phyloP scores from a whole-genome alignment of 768 basidiomycete species.

The Sporobolomyces phaffii region DNA sequence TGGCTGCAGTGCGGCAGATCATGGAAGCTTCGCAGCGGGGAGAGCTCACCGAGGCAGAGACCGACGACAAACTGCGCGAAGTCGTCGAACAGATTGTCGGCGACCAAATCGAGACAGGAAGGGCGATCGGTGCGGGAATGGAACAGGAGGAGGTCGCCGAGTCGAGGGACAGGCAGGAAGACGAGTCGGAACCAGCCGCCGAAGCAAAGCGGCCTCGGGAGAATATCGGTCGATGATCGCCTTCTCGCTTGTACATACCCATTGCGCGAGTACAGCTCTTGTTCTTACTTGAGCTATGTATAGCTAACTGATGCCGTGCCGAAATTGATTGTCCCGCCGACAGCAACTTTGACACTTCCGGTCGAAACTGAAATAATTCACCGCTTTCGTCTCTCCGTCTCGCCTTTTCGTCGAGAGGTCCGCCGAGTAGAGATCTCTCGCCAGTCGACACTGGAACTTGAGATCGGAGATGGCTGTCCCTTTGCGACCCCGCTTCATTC shows the following conservation, averaged over 20 bases:
- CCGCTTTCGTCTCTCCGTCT: not conserved
- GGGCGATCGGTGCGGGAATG: conserved; percentile 33
- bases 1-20: conserved; percentile 45
- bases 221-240: conserved; percentile 19
- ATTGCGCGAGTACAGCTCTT: not conserved
- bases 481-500: not conserved
- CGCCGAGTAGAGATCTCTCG: not conserved
- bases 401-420: not conserved
- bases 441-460: not conserved
- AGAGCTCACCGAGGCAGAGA: conserved; percentile 36
- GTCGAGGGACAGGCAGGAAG: conserved; percentile 3
- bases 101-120: conserved; percentile 40
- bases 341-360: no score
- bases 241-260: not conserved
- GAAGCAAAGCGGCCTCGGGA: conserved; percentile 22
- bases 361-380: conserved; percentile 1
- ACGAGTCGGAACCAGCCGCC: not conserved
- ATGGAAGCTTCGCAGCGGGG: conserved; percentile 45
- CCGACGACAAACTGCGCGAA: conserved; percentile 45
- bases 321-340: no score
- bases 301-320: no score
- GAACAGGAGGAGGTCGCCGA: conserved; percentile 7
- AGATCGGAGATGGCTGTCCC: not conserved
- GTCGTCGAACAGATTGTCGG: conserved; percentile 44
- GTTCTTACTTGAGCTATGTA: no score